phyloP scores from a whole-genome alignment of 2,329 filamentous ascomycete species.

The Pseudogymnoascus sp. region DNA sequence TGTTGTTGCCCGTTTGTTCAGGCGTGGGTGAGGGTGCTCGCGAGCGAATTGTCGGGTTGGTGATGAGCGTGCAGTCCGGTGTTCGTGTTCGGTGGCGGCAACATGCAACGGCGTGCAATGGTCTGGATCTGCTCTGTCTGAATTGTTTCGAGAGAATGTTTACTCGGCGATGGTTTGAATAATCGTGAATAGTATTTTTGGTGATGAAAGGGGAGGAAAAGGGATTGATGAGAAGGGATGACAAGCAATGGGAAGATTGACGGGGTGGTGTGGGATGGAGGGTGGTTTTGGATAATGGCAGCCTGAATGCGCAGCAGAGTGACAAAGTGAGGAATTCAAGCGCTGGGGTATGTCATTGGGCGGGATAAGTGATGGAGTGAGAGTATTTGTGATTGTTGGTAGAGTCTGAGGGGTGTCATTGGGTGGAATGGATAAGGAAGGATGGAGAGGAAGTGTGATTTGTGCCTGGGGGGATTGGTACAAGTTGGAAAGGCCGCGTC shows the following conservation, averaged over 20 bases:
- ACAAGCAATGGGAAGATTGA: background rate
- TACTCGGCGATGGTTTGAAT: background rate
- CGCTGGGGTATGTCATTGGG: background rate
- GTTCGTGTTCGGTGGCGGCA: background rate
- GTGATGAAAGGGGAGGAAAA: background rate
- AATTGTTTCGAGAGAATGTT: background rate
- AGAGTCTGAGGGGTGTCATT: background rate
- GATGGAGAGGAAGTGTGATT: background rate
- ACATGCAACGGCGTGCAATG: background rate
- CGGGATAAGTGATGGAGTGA: background rate
- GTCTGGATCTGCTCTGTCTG: background rate
- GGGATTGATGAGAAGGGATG: background rate
- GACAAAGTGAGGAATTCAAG: conserved; percentile 3
- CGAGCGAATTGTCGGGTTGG: background rate
- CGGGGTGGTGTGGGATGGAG: background rate
- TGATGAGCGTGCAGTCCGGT: background rate
- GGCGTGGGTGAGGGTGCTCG: background rate
- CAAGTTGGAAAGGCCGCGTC: background rate
- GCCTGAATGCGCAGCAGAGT: conserved; percentile 4
- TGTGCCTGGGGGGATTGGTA: background rate
- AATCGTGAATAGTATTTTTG: background rate
- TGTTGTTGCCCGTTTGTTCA: background rate
- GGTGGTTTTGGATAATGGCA: conserved; percentile 3
- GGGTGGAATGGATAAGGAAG: background rate
- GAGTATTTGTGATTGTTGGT: background rate